Conservation (phyloP, 2,329 filamentous ascomycete genomes). For the Sporothrix phasma region DNA sequence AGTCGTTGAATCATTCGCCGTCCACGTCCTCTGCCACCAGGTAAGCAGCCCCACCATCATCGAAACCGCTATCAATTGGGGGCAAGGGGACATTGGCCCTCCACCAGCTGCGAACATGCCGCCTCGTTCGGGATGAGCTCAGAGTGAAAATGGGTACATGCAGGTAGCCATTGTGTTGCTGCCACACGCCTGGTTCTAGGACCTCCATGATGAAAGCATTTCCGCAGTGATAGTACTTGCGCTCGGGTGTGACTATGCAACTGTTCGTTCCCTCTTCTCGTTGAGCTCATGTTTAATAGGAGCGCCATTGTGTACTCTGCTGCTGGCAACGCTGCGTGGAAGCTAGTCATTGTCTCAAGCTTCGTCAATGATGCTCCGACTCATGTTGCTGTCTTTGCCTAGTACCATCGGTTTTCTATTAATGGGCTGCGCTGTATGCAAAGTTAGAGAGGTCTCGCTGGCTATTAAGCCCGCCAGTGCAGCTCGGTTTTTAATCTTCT, state of each 20-base stretch:
- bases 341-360: too few species aligned
- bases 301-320: too few species aligned
- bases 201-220: conserved; percentile 22
- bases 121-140: conserved; percentile 26
- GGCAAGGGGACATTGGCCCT: conserved; percentile 25
- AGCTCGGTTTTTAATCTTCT: too few species aligned
- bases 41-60: conserved; percentile 26
- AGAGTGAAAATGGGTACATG: conserved; percentile 24
- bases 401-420: too few species aligned
- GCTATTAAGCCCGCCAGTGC: too few species aligned
- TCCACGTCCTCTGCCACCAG: conserved; percentile 25
- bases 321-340: too few species aligned
- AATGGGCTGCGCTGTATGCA: too few species aligned
- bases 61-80: conserved; percentile 22
- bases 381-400: too few species aligned
- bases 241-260: conserved; percentile 11
- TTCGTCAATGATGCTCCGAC: too few species aligned
- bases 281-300: conserved; percentile 14
- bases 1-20: conserved; percentile 24
- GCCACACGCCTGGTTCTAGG: conserved; percentile 25
- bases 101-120: conserved; percentile 22
- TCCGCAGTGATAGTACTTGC: conserved; percentile 11
- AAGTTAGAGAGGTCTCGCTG: too few species aligned
- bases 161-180: conserved; percentile 20
- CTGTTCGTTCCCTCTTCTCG: conserved; percentile 12